Conservation (phyloP, 768 basidiomycete species). For the Tubosaeta sp. region DNA sequence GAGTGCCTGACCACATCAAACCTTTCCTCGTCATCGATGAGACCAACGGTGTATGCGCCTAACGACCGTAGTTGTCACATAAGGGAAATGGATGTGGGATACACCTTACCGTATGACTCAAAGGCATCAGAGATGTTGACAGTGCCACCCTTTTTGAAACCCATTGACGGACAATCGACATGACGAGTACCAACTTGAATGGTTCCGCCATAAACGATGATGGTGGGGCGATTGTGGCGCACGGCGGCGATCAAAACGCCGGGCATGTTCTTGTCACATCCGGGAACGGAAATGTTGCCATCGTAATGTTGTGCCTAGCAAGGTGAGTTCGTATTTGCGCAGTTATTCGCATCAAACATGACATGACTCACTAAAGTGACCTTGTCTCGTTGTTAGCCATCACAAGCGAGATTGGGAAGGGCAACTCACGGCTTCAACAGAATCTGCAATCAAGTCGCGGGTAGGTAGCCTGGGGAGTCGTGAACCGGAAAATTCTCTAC, state of each 20-base stretch:
- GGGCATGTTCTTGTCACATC: constrained; percentile 93
- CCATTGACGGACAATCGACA: constrained; percentile 78
- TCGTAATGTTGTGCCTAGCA: constrained; percentile 82
- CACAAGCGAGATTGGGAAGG: background rate
- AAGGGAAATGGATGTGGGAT: background rate
- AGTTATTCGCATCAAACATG: background rate
- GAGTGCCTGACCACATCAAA: constrained; percentile 83
- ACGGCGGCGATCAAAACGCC: constrained; percentile 83
- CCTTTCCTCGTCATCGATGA: constrained; percentile 74
- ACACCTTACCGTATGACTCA: constrained; percentile 66
- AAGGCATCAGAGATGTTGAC: constrained; percentile 84
- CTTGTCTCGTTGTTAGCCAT: constrained; percentile 27
- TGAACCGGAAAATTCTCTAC: background rate
- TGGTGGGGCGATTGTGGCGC: constrained; percentile 83
- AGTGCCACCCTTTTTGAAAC: constrained; percentile 70
- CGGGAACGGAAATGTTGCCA: constrained; percentile 80
- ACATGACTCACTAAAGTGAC: constrained; percentile 48
- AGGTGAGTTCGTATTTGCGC: background rate
- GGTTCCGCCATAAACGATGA: constrained; percentile 84
- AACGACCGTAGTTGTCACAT: background rate
- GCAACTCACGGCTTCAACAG: constrained; percentile 67
- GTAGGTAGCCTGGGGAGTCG: constrained; percentile 58
- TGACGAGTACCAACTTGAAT: constrained; percentile 75
- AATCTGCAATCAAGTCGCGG: constrained; percentile 87
- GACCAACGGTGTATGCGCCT: constrained; percentile 76